Evolutionary conservation across 306 rosid genomes (phyloP), one percentile per base, ranked within the genome.

Genomic region (Cicer bijugum): DNA sequence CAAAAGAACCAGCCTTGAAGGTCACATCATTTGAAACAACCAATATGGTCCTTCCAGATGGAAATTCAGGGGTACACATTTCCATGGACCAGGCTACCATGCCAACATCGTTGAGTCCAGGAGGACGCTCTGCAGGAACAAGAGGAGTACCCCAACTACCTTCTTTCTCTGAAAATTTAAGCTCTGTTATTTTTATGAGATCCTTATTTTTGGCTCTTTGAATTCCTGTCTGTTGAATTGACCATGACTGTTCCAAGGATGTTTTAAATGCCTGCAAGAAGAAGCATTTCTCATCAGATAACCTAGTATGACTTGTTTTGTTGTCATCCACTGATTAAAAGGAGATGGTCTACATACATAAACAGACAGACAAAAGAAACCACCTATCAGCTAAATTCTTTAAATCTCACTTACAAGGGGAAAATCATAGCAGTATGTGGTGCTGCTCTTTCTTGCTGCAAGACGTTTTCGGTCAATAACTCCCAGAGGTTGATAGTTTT

Each of bases 41-140:
- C 83, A 94, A 72, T 82, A 94, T 89, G 52, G 83, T 88, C 84
- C 98, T 94, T 82, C 97, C 97, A 75, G 92, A 86, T 74, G 96
- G 92, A 73, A 91, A 94, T 69, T 94, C 98, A 5, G 97, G 97
- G 58, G 98, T 94, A 72, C 83, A 83, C 97, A 94, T 88, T 74
- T 94, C 97, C 89, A 94, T 76, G 55, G 67, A 80, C 98, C 98
- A 91, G 64, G 98, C 96, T 59, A 94, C 92, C 98, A 94, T 94
- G 78, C 97, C 98, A 75, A 88, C 91, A 67, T 94, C 97, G 75
- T 94, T 94, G 62, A 88, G 82, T 50, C 95, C 97, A 76, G 96
- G 87, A 33, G 66, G 69, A 64, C 82, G 85, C 82, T 82, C 91
- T 75, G 87, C 86, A 6, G 89, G 92, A 76, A 85, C 84, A 76